Conservation (phyloP, 1,139 yeast species). For the Kodamaea sp. region DNA sequence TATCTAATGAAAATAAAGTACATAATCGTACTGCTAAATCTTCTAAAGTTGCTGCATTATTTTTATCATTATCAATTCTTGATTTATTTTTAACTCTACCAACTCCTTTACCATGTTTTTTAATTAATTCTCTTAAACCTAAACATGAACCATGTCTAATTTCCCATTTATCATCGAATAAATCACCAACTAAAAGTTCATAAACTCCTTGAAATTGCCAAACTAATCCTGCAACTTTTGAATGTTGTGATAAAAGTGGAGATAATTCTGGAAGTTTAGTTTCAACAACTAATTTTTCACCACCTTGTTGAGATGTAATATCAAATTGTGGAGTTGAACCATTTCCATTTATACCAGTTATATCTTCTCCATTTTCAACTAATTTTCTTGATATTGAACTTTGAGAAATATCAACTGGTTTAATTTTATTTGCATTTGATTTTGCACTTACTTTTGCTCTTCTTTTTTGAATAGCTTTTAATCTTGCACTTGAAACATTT, state of each 20-base stretch:
- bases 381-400: conserved; percentile 68
- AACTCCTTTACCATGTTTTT: conserved; percentile 81
- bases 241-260: conserved; percentile 71
- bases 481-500: conserved; percentile 64
- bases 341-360: conserved; percentile 13
- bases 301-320: conserved; percentile 76
- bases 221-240: conserved; percentile 70
- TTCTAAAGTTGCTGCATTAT: conserved; percentile 72
- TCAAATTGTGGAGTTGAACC: conserved; percentile 36
- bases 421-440: conserved; percentile 45
- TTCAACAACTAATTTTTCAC: conserved; percentile 80
- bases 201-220: conserved; percentile 99
- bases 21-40: conserved; percentile 85
- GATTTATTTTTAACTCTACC: conserved; percentile 73
- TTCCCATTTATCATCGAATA: conserved; percentile 91
- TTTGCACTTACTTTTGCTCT: conserved; percentile 82
- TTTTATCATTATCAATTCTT: conserved; percentile 54
- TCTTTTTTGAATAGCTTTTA: conserved; percentile 91
- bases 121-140: conserved; percentile 84
- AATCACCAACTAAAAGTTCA: conserved; percentile 72
- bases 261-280: conserved; percentile 65
- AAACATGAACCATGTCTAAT: conserved; percentile 93
- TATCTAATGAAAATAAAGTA: conserved; percentile 84
- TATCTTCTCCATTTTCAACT: conserved; percentile 32
- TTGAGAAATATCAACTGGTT: conserved; percentile 73